Percentiles rank a stretch among this genome's conserved stretches.
These are phyloP conservation scores for Ogataea paradorogensis DNA, from an alignment of 805 yeast species.

Conservation along the genomic window DNA sequence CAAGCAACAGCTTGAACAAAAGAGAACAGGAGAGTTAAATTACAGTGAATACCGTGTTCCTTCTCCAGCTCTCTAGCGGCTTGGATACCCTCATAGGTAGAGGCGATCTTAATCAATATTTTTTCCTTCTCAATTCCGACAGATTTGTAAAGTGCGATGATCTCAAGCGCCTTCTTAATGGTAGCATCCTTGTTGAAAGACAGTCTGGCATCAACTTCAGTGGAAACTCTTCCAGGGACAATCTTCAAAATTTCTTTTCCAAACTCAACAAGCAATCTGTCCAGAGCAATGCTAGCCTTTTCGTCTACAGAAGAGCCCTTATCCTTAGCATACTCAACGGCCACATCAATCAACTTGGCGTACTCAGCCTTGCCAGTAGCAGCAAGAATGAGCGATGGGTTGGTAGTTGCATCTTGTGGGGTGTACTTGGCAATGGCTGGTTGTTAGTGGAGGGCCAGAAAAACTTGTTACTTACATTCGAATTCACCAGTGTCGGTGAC, in stretches of 20 bases:
- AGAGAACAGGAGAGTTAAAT: constrained; percentile 92
- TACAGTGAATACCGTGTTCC: constrained; percentile 87
- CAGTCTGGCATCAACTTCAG: constrained; percentile 98
- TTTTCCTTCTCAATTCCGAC: constrained; percentile 87
- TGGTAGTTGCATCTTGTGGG: constrained; percentile 99
- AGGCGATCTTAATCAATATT: constrained; percentile 91
- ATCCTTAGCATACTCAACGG: constrained; percentile 79
- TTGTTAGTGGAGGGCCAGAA: constrained; percentile 10
- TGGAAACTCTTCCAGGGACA: constrained; percentile 98
- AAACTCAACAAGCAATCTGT: constrained; percentile 90
- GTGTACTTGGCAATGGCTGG: constrained; percentile 87
- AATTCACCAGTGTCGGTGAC: constrained; percentile 99
- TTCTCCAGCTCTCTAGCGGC: constrained; percentile 95
- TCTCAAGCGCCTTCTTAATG: constrained; percentile 86
- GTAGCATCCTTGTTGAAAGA: constrained; percentile 95
- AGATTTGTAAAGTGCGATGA: constrained; percentile 82
- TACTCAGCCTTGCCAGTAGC: constrained; percentile 90
- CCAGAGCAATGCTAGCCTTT: constrained; percentile 81
- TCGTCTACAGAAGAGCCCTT: constrained; percentile 58
- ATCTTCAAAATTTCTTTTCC: constrained; percentile 90
- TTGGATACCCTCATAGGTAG: constrained; percentile 99
- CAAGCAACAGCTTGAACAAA: constrained; percentile 97
- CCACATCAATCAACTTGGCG: constrained; percentile 84
- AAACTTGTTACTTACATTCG: constrained; percentile 49
- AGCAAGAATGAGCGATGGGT: constrained; percentile 95